phyloP scores from a whole-genome alignment of 2,329 filamentous ascomycete genomes.

The Aureobasidium sp. region DNA sequence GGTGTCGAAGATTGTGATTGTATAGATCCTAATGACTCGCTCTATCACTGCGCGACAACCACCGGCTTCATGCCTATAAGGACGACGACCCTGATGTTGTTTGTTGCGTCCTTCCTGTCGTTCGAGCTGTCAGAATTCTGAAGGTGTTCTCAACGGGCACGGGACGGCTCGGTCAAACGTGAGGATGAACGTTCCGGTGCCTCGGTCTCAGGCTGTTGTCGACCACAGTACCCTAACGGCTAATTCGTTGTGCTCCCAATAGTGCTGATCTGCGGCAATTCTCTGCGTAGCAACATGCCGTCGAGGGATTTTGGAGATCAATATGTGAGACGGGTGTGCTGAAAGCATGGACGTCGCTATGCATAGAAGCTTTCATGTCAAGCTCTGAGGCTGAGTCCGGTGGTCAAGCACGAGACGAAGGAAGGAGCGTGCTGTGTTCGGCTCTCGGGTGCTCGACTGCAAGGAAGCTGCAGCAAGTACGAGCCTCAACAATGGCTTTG shows the following conservation, averaged over 20 bases:
- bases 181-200: background rate
- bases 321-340: background rate
- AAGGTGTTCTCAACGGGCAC: background rate
- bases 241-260: background rate
- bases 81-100: background rate
- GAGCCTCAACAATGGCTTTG: background rate
- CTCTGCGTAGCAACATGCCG: background rate
- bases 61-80: too few relatives aligned
- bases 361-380: too few relatives aligned
- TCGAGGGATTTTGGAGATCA: background rate
- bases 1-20: too few relatives aligned
- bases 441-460: background rate
- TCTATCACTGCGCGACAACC: background rate
- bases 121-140: background rate
- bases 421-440: background rate
- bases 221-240: background rate
- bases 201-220: background rate
- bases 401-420: background rate
- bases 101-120: background rate
- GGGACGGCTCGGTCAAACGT: constrained; percentile 7
- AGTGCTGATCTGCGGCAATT: background rate
- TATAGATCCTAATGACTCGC: background rate
- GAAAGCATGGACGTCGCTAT: background rate
- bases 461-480: background rate
- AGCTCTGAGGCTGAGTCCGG: background rate